Evolutionary conservation across 2,329 filamentous ascomycete genomes (phyloP).

Genomic region (Pseudocercospora eumusae): DNA sequence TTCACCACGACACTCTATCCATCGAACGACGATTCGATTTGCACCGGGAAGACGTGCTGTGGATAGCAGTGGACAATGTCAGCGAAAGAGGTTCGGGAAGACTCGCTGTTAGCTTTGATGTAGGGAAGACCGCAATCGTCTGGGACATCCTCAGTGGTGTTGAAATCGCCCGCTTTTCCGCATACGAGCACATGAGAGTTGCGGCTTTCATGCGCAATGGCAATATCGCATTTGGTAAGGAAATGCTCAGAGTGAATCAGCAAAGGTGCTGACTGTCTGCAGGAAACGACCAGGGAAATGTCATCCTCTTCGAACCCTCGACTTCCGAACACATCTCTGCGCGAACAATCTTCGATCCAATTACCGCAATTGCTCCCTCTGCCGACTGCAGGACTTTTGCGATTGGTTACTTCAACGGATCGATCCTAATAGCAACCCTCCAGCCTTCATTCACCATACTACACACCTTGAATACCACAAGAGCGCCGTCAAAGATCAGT

Average conservation of each 20-base stretch:
- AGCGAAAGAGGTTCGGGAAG: conserved; percentile 84
- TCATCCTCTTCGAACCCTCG: conserved; percentile 90
- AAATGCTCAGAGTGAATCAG: background rate
- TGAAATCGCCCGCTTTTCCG: conserved; percentile 87
- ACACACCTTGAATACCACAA: conserved; percentile 83
- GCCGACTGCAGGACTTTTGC: conserved; percentile 92
- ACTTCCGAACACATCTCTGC: conserved; percentile 91
- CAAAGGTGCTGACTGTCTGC: conserved; percentile 8
- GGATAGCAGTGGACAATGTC: conserved; percentile 86
- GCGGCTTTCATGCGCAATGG: conserved; percentile 97
- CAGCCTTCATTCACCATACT: conserved; percentile 92
- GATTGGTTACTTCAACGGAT: conserved; percentile 95
- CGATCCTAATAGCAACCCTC: conserved; percentile 82
- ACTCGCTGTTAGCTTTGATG: conserved; percentile 90
- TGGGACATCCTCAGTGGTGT: conserved; percentile 94
- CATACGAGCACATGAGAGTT: conserved; percentile 81
- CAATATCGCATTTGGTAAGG: conserved; percentile 90
- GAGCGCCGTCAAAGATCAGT: conserved; percentile 82
- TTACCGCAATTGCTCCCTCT: conserved; percentile 88
- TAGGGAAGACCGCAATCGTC: conserved; percentile 85
- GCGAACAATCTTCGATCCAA: conserved; percentile 89
- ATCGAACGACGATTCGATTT: conserved; percentile 83
- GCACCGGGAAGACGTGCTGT: conserved; percentile 78
- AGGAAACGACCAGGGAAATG: conserved; percentile 91
- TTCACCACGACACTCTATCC: conserved; percentile 88